These are phyloP conservation scores for Chionographis japonica DNA, from an alignment of 106 monocot genomes.

Conservation along the genomic window DNA sequence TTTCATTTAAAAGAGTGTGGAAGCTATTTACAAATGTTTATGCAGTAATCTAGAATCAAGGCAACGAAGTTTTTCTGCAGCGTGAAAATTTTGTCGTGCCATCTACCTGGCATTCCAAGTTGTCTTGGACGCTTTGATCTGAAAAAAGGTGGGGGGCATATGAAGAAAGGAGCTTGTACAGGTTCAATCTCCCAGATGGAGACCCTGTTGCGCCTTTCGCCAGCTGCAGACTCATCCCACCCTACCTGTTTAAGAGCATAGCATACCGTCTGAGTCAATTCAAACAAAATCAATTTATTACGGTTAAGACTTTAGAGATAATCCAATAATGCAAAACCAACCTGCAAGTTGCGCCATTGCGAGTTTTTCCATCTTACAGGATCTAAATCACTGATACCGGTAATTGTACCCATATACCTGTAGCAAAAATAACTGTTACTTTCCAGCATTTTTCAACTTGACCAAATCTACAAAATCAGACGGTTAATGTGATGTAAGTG, in stretches of 20 bases:
- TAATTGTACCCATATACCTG: slow-evolving; percentile 98
- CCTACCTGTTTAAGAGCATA: slow-evolving; percentile 56
- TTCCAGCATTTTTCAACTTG: too few relatives aligned
- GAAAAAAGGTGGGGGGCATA: slow-evolving; percentile 91
- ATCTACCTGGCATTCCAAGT: slow-evolving; percentile 61
- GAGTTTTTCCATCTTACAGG: slow-evolving; percentile 94
- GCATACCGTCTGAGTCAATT: neutral
- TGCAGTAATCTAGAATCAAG: too few relatives aligned
- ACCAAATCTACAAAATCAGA: too few relatives aligned
- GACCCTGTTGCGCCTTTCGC: slow-evolving; percentile 86
- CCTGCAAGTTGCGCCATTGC: slow-evolving; percentile 94
- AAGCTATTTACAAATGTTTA: too few relatives aligned
- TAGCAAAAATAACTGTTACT: neutral
- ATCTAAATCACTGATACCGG: slow-evolving; percentile 89
- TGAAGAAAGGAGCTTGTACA: slow-evolving; percentile 84
- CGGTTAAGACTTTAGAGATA: neutral
- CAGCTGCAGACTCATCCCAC: slow-evolving; percentile 94
- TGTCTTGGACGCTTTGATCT: slow-evolving; percentile 76
- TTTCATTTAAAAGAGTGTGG: too few relatives aligned
- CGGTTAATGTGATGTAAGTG: neutral
- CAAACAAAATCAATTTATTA: neutral
- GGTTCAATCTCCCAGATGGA: slow-evolving; percentile 98
- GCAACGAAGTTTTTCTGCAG: too few relatives aligned
- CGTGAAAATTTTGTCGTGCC: too few relatives aligned
- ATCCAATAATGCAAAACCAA: slow-evolving; percentile 8